Evolutionary conservation across 352 stramenopile genomes (phyloP), one percentile per base, ranked within the genome.

Genomic region (Phytophthora rubi): DNA sequence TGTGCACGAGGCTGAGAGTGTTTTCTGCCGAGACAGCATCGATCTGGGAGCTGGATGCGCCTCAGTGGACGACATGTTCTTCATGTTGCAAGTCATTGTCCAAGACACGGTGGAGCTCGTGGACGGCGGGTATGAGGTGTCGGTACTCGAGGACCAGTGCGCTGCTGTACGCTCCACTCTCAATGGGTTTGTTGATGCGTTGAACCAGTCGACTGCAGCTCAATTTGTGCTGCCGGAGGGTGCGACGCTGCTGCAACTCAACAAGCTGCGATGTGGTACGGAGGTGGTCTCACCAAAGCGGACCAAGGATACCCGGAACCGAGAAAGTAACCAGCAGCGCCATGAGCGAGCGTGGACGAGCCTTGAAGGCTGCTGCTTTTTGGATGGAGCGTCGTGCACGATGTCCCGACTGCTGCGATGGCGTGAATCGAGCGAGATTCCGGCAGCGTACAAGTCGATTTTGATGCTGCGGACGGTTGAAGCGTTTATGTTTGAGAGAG

Each of bases 391-490:
- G 39, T 59, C 45, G n/a, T 71, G 66, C 65, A 71, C 28, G 4
- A 62, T 63, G 32, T 6, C 3, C n/a, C 21, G 30, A 3, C 33
- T 80, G n/a, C 52, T 77, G n/a, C 23, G 18, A 26, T 77, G 73
- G 69, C 21, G 23, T 16, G n/a, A 67, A 48, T 58, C 52, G n/a
- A 59, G 59, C 39, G 12, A 2, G 18, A 13, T 58, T 23, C 51
- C 64, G 54, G 47, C 26, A 1, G 18, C 62, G 6, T 67, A 75
- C 55, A 67, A 65, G 28, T 23, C 33, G 7, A 62, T 81, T 21
- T 13, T 75, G 0, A 49, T 67, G 1, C 21, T 88, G 8, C 58
- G 77, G 3, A 72, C 73, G 2, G 60, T 83, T 47, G 80, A 85
- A 63, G 6, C 45, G 1, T 80, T 73, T 23, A 71, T 85, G 64